Conservation (phyloP, 306 rosid species). For the Malus sylvestris region DNA sequence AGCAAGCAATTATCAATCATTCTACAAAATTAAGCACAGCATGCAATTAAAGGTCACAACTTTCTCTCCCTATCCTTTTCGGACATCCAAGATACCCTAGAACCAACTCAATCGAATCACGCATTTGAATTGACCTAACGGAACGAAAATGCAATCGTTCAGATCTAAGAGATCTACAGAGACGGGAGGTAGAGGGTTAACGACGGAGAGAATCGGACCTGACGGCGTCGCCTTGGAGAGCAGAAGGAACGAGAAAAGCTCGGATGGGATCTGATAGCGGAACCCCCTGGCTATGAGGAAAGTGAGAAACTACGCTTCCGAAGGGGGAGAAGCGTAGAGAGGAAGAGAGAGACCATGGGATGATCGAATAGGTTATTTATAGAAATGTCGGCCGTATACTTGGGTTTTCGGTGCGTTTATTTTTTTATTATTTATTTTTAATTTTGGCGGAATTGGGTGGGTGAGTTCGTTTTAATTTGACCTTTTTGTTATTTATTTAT, state of each 20-base stretch:
- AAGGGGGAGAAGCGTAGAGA: slow-evolving; percentile 39
- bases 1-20: slow-evolving; percentile 15
- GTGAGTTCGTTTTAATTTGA: no score
- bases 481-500: background rate
- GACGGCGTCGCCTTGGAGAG: background rate
- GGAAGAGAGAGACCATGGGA: no score
- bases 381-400: slow-evolving; percentile 4
- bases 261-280: slow-evolving; percentile 9
- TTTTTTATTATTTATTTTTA: background rate
- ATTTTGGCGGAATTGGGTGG: slow-evolving; percentile 11
- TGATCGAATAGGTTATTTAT: slow-evolving; percentile 15
- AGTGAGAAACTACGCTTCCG: slow-evolving; percentile 40
- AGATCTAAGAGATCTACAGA: slow-evolving; percentile 29
- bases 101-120: background rate
- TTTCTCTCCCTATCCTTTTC: background rate
- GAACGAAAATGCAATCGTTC: background rate
- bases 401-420: background rate
- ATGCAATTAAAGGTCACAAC: slow-evolving; percentile 11
- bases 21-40: background rate
- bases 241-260: background rate
- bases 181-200: background rate
- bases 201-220: slow-evolving; percentile 7
- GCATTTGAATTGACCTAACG: background rate
- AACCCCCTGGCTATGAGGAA: slow-evolving; percentile 2
- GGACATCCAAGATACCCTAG: slow-evolving; percentile 8